Evolutionary conservation across 345 rosid genomes (phyloP).

Genomic region (Rhodamnia rubescens): DNA sequence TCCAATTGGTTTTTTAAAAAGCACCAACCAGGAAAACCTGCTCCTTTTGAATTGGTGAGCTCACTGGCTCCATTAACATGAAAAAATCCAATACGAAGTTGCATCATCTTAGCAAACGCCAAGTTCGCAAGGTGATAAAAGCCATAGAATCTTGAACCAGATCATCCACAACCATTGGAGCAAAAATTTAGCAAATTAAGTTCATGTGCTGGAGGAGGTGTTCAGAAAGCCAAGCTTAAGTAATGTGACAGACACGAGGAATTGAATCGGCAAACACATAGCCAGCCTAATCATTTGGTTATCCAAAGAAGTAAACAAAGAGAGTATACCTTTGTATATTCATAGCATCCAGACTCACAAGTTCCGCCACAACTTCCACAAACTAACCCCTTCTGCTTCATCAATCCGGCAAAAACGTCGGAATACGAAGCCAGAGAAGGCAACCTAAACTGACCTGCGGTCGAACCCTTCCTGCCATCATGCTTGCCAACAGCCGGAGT

Average conservation of each 20-base stretch:
- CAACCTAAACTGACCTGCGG: conserved; percentile 1
- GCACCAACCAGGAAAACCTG: background rate
- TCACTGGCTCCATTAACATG: background rate
- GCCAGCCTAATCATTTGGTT: background rate
- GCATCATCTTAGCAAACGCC: background rate
- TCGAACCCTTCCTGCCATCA: background rate
- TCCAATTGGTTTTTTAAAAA: background rate
- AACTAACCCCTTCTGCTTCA: conserved; percentile 16
- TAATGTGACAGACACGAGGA: background rate
- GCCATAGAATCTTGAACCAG: background rate
- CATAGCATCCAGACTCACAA: conserved; percentile 44
- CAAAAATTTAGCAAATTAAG: background rate
- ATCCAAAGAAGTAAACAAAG: background rate
- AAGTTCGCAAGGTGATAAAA: background rate
- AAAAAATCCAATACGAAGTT: background rate
- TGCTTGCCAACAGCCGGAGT: background rate
- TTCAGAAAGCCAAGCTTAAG: background rate
- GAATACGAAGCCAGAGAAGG: conserved; percentile 67
- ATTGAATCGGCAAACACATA: background rate
- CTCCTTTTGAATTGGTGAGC: background rate
- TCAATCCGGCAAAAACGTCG: conserved; percentile 45
- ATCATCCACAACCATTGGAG: background rate
- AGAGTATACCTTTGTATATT: conserved; percentile 39
- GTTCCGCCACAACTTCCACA: conserved; percentile 46
- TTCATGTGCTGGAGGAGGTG: background rate